Evolutionary conservation across 768 basidiomycete genomes (phyloP), one percentile per base, ranked within the genome.

Genomic region (Baorangia bicolor): DNA sequence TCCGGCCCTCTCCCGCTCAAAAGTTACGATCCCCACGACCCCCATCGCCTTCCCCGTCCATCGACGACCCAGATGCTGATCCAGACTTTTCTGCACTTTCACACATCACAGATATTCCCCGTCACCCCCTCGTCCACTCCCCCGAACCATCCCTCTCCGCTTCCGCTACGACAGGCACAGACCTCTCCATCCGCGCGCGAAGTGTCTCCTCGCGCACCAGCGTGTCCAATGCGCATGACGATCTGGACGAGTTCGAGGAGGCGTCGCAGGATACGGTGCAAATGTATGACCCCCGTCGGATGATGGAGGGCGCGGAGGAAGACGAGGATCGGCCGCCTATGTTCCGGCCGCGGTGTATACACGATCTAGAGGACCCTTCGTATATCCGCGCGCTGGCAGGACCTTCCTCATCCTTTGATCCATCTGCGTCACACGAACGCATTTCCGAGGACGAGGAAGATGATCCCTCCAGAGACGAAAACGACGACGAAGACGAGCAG

Each of bases 311-410:
- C 71, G 28, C 66, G 21, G 60, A 70, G 48, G 56, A 66, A 23
- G 56, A 68, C 50, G 49, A 73, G 64, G 38, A 72, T 54, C 59
- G 51, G 20, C 59, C 65, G 18, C 57, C 68, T 13, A 58, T 43
- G 9, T 68, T 70, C 14, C 70, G 45, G 18, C 74, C 78, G 2
- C 72, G 64, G 2, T 85, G 83, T 65, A 86, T 85, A 49, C 84
- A 86, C 63, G 81, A 86, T 61, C 59, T 85, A 10, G 75, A 75
- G 9, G 71, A 71, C 41, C 69, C 70, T 21, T 71, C 70, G 4
- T 70, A 72, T 21, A 58, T 70, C 8, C 60, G 50, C 18, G 57
- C 37, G 2, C 45, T 60, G 2, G 65, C 51, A 1, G 51, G 38
- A n/a, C 47, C 54, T 11, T 62, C 60, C 2, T 48, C 47, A 34